phyloP scores from a whole-genome alignment of 768 basidiomycete species.

The Phanerochaete carnosa region DNA sequence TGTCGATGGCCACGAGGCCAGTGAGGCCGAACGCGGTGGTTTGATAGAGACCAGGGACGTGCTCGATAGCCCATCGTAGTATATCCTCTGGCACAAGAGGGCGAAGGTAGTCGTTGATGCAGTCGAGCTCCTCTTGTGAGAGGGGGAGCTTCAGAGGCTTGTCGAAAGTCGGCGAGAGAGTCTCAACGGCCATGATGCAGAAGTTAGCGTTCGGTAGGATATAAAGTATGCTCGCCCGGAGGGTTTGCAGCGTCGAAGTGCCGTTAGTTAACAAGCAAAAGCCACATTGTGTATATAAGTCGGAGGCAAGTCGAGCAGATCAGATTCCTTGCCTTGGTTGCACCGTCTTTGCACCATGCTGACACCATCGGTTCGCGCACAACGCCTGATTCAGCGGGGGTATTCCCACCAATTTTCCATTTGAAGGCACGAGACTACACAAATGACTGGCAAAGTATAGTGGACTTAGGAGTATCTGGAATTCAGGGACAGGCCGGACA shows the following conservation, averaged over 20 bases:
- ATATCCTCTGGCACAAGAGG: slow-evolving; percentile 79
- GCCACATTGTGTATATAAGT: slow-evolving; percentile 2
- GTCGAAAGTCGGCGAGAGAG: slow-evolving; percentile 27
- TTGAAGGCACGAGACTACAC: neutral
- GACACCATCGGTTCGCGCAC: slow-evolving; percentile 12
- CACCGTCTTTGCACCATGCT: slow-evolving; percentile 13
- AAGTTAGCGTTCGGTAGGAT: neutral
- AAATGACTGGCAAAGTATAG: neutral
- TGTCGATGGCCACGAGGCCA: slow-evolving; percentile 89
- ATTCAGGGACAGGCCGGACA: neutral
- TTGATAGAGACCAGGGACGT: slow-evolving; percentile 81
- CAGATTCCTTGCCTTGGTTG: slow-evolving; percentile 1
- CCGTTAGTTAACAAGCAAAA: neutral
- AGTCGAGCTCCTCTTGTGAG: slow-evolving; percentile 50
- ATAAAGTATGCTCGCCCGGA: neutral
- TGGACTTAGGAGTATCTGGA: slow-evolving; percentile 6
- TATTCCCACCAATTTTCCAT: neutral
- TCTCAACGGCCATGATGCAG: neutral
- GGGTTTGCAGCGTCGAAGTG: neutral
- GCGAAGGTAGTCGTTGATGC: slow-evolving; percentile 73
- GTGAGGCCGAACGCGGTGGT: slow-evolving; percentile 98
- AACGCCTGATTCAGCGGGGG: slow-evolving; percentile 4
- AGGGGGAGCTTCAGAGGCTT: slow-evolving; percentile 56
- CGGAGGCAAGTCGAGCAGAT: slow-evolving; percentile 1
- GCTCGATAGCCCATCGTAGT: slow-evolving; percentile 77